A percentile compares a stretch with the other conserved stretches of the same genome.
These are phyloP conservation scores for Clavispora phyllophila DNA, from an alignment of 805 yeast species.

Conservation along the genomic window DNA sequence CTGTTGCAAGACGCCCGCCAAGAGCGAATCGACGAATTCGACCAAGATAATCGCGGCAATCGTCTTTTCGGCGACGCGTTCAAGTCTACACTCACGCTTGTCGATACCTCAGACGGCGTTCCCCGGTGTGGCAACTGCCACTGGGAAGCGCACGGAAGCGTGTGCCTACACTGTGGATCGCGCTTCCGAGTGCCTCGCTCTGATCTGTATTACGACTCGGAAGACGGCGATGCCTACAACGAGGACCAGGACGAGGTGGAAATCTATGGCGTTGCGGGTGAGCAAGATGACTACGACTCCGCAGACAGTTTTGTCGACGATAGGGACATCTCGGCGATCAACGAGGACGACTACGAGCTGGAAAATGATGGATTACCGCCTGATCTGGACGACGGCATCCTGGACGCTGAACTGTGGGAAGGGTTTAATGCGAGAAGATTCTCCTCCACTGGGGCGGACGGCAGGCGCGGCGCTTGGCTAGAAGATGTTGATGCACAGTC, in stretches of 20 bases:
- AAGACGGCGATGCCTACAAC: constrained; percentile 32
- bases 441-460: background rate
- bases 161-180: constrained; percentile 66
- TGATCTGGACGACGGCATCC: background rate
- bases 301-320: constrained; percentile 17
- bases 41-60: constrained; percentile 33
- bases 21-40: constrained; percentile 30
- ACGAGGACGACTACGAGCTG: constrained; percentile 13
- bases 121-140: constrained; percentile 72
- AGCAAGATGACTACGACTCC: constrained; percentile 12
- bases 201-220: constrained; percentile 31
- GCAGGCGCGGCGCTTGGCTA: background rate
- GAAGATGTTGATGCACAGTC: background rate
- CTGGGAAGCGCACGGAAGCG: constrained; percentile 69
- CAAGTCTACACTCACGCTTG: constrained; percentile 45
- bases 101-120: constrained; percentile 67
- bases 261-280: constrained; percentile 10
- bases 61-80: constrained; percentile 48
- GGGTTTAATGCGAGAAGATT: constrained; percentile 3
- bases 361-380: constrained; percentile 12
- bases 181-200: constrained; percentile 36
- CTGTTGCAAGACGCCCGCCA: constrained; percentile 21
- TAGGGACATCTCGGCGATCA: constrained; percentile 17
- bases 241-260: constrained; percentile 29
- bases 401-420: constrained; percentile 6